These are phyloP conservation scores for Phytophthora tubulina DNA, from an alignment of 352 stramenopile genomes.

Conservation along the genomic window DNA sequence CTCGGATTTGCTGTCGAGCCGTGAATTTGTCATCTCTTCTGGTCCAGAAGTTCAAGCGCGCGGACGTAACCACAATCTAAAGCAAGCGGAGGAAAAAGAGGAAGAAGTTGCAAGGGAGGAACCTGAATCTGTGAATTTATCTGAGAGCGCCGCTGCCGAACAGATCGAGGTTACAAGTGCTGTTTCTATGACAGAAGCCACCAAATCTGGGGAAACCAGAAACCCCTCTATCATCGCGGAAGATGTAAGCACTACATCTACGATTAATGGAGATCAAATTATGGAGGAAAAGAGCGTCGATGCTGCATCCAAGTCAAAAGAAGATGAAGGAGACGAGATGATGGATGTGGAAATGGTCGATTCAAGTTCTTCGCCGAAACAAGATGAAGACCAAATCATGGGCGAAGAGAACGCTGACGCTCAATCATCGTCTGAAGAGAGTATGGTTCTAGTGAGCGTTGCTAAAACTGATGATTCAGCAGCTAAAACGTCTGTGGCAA, in stretches of 20 bases:
- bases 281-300: slow-evolving; percentile 6
- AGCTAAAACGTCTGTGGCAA: not conserved
- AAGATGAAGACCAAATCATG: slow-evolving; percentile 6
- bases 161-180: not conserved
- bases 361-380: not conserved
- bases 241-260: not conserved
- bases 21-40: not conserved
- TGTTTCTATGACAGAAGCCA: not conserved
- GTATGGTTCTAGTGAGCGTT: not conserved
- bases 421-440: not conserved
- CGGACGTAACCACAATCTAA: not conserved
- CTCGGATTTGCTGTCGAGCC: slow-evolving; percentile 24
- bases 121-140: not conserved
- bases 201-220: not conserved
- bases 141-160: not conserved
- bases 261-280: slow-evolving; percentile 10
- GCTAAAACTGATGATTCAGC: not conserved
- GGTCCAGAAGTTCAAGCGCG: not conserved
- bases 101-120: slow-evolving; percentile 2
- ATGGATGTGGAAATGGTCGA: slow-evolving; percentile 8
- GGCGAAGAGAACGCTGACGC: not conserved
- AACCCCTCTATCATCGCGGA: not conserved
- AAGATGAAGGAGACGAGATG: slow-evolving; percentile 12
- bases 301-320: not conserved
- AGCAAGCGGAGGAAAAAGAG: not conserved